These are phyloP conservation scores for Melanomma pulvis-pyrius DNA, from an alignment of 495 filamentous ascomycete genomes.

Conservation along the genomic window DNA sequence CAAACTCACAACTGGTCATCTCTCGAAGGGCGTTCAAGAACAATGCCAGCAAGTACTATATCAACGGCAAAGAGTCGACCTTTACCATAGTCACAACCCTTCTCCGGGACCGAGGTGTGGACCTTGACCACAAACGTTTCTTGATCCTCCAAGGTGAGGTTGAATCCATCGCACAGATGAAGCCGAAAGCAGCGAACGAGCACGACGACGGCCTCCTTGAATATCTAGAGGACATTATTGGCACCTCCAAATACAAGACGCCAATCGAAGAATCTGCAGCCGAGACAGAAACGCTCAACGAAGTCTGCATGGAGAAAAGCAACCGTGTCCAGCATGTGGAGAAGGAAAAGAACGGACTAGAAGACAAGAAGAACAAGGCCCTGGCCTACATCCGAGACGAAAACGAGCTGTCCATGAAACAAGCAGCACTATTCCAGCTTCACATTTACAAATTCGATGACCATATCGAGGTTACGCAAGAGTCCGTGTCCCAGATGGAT, in stretches of 20 bases:
- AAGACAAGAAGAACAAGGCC: conserved; percentile 95
- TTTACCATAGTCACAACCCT: conserved; percentile 88
- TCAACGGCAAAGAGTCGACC: conserved; percentile 83
- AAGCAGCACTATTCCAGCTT: conserved; percentile 87
- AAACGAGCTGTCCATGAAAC: conserved; percentile 87
- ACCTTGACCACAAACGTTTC: conserved; percentile 98
- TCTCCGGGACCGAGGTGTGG: conserved; percentile 85
- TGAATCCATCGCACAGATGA: conserved; percentile 99
- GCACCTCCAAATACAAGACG: conserved; percentile 95
- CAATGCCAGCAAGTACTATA: conserved; percentile 96
- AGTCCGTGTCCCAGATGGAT: conserved; percentile 88
- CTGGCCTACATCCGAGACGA: conserved; percentile 85
- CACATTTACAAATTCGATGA: conserved; percentile 84
- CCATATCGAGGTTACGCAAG: conserved; percentile 85
- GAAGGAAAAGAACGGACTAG: conserved; percentile 88
- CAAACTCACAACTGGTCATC: conserved; percentile 80
- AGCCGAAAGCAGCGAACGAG: conserved; percentile 89
- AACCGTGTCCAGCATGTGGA: conserved; percentile 95
- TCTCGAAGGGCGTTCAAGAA: conserved; percentile 96
- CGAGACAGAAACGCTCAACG: conserved; percentile 88
- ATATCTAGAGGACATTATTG: conserved; percentile 98
- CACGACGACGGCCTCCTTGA: conserved; percentile 95
- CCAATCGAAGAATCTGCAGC: conserved; percentile 91
- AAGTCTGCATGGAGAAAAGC: conserved; percentile 92
- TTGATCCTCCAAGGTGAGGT: conserved; percentile 97